Evolutionary conservation across 768 basidiomycete genomes (phyloP).

Genomic region (Tricholoma terreum): DNA sequence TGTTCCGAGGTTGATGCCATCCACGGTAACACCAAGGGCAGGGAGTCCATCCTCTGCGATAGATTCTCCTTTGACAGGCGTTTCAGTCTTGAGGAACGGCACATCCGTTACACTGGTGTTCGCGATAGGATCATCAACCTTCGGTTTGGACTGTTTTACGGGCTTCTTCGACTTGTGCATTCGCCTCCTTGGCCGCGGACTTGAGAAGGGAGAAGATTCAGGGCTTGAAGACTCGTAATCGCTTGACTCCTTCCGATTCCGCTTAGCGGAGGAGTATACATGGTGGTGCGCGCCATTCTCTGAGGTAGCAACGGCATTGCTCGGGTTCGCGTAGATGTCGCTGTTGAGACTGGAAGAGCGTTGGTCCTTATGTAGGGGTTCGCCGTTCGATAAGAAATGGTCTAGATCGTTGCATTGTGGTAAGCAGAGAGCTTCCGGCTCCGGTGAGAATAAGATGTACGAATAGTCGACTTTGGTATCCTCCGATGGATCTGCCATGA

Average conservation of each 20-base stretch:
- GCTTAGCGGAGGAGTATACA: background rate
- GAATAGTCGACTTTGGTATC: background rate
- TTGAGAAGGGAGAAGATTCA: constrained; percentile 17
- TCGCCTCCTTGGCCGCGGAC: constrained; percentile 13
- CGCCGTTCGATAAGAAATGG: background rate
- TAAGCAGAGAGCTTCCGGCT: background rate
- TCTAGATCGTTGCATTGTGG: background rate
- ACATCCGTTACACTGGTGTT: background rate
- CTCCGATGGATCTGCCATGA: constrained; percentile 17
- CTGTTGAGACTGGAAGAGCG: background rate
- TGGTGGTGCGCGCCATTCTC: background rate
- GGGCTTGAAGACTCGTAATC: constrained; percentile 13
- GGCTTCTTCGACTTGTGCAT: constrained; percentile 7
- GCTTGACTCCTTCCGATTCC: constrained; percentile 1
- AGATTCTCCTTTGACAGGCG: background rate
- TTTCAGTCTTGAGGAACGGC: background rate
- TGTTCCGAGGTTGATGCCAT: constrained; percentile 37
- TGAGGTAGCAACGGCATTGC: background rate
- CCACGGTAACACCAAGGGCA: background rate
- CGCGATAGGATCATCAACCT: background rate
- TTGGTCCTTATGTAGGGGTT: background rate
- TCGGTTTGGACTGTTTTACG: background rate
- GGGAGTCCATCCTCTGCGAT: background rate
- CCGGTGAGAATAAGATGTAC: background rate
- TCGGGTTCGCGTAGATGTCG: background rate